Evolutionary conservation across 148 eudicot species (phyloP).

Genomic region (Simmondsia chinensis): DNA sequence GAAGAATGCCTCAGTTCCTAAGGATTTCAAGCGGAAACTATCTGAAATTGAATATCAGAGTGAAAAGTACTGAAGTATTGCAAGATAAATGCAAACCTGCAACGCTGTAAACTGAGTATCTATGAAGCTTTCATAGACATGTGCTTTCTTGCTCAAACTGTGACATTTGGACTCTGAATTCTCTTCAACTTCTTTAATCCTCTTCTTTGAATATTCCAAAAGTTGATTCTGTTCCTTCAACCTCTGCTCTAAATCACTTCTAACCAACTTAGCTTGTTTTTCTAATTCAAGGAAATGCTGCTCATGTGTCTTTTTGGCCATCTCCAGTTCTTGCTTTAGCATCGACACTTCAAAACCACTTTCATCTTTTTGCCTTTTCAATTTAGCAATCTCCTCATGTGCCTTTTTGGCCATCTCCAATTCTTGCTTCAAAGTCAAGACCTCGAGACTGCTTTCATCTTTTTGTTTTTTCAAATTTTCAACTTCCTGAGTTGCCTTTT

Average conservation of each 20-base stretch:
- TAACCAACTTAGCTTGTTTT: conserved; percentile 28
- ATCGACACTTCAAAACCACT: conserved; percentile 23
- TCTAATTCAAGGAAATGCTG: conserved; percentile 29
- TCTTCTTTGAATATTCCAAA: conserved; percentile 33
- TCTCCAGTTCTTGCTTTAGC: conserved; percentile 41
- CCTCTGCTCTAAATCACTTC: conserved; percentile 40
- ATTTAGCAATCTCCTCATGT: conserved; percentile 27
- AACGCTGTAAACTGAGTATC: conserved; percentile 58
- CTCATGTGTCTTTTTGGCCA: conserved; percentile 46
- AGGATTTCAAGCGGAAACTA: conserved; percentile 9
- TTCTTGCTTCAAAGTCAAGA: conserved; percentile 40
- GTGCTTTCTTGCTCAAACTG: conserved; percentile 54
- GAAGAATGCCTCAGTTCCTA: conserved; percentile 79
- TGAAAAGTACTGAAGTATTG: conserved; percentile 3
- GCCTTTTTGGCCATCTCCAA: conserved; percentile 36
- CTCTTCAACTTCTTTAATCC: conserved; percentile 50
- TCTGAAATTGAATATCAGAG: conserved; percentile 1
- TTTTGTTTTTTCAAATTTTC: conserved; percentile 22
- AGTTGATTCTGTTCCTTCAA: conserved; percentile 38
- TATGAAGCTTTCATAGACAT: conserved; percentile 43
- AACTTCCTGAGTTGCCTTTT: conserved; percentile 36
- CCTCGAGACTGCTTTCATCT: conserved; percentile 24
- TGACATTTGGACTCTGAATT: conserved; percentile 32
- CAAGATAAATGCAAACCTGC: conserved; percentile 28
- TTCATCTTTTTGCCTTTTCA: conserved; percentile 27